Conservation (phyloP, 2,329 filamentous ascomycete genomes). For the Colletotrichum kahawae region DNA sequence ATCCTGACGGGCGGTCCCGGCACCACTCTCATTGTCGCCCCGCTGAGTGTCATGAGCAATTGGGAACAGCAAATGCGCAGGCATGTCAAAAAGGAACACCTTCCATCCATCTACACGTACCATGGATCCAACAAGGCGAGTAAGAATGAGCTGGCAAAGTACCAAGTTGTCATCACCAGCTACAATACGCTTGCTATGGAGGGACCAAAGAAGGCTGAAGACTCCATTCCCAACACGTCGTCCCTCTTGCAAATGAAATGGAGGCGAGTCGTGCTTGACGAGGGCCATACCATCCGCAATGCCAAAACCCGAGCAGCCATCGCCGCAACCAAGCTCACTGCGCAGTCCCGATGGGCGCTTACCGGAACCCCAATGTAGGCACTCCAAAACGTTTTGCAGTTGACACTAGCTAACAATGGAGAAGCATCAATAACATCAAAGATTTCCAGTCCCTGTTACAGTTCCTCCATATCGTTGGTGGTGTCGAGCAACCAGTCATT, state of each 20-base stretch:
- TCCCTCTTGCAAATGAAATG: conserved; percentile 61
- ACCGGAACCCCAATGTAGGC: conserved; percentile 79
- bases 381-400: neutral
- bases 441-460: conserved; percentile 82
- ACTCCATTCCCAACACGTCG: neutral
- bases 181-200: conserved; percentile 80
- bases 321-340: conserved; percentile 70
- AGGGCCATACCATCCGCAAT: conserved; percentile 84
- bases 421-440: conserved; percentile 75
- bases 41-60: conserved; percentile 88
- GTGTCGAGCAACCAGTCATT: conserved; percentile 73
- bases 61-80: conserved; percentile 81
- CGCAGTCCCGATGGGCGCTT: conserved; percentile 78
- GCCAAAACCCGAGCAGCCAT: conserved; percentile 73
- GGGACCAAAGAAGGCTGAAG: conserved; percentile 25
- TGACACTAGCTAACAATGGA: neutral
- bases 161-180: conserved; percentile 82
- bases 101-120: conserved; percentile 73
- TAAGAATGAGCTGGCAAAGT: conserved; percentile 62
- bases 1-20: conserved; percentile 65
- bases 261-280: conserved; percentile 81
- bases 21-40: conserved; percentile 79
- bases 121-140: conserved; percentile 69
- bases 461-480: conserved; percentile 78
- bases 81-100: conserved; percentile 70